phyloP scores from a whole-genome alignment of 805 yeast species.

The Brettanomyces custersianus region DNA sequence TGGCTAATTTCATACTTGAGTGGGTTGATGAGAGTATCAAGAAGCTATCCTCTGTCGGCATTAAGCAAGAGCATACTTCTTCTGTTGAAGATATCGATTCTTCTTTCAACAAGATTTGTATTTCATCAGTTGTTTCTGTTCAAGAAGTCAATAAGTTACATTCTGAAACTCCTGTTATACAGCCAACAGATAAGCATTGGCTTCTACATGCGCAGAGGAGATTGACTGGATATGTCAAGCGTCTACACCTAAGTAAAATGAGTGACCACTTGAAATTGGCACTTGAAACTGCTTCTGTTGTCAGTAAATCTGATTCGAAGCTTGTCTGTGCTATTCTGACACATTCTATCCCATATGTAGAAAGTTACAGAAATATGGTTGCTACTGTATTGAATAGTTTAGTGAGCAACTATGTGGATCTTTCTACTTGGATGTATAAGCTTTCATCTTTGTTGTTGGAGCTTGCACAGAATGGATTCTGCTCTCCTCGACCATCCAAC shows the following conservation, averaged over 20 bases:
- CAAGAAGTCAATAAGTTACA: constrained; percentile 46
- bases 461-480: constrained; percentile 76
- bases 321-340: constrained; percentile 39
- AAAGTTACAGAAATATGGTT: constrained; percentile 48
- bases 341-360: constrained; percentile 54
- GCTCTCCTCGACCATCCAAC: constrained; percentile 76
- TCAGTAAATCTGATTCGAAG: constrained; percentile 33
- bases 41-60: neutral
- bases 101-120: constrained; percentile 41
- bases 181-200: constrained; percentile 48
- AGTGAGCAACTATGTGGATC: constrained; percentile 39
- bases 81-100: constrained; percentile 32
- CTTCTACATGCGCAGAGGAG: constrained; percentile 39
- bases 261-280: constrained; percentile 12
- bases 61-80: neutral
- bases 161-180: constrained; percentile 19
- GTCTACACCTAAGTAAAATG: constrained; percentile 16
- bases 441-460: constrained; percentile 47
- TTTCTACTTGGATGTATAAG: constrained; percentile 54
- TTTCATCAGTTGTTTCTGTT: constrained; percentile 54
- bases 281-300: constrained; percentile 24
- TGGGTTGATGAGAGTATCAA: constrained; percentile 37
- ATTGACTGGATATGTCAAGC: constrained; percentile 31
- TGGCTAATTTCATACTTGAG: constrained; percentile 36
- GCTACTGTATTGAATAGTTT: constrained; percentile 34